Evolutionary conservation across 2,329 filamentous ascomycete species (phyloP), one percentile per base, ranked within the genome.

Genomic region (Arthroderma uncinatum): DNA sequence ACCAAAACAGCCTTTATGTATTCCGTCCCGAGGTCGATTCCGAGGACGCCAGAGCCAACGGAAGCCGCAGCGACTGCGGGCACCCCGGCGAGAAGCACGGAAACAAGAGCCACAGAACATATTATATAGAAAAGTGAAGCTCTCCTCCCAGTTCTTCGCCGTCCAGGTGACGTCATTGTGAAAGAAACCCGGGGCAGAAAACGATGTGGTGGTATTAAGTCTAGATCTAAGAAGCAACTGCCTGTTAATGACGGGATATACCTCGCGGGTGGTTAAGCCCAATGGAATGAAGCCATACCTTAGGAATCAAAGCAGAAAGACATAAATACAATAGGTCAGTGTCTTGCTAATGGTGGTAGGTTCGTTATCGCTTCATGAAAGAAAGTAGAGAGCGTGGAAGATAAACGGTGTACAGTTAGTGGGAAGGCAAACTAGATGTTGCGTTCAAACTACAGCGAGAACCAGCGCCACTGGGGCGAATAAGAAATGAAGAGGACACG

Each of bases 1-100:
- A 98, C 92, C 42, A 98, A 82, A 12, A 88, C 85, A 28, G 92
- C 92, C 77, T 97, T 98, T 76, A 98, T 87, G 75, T 95, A 96
- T 71, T 95, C 89, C 57, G 93, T 96, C 64, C 93, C 93, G 56
- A 98, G 79, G 73, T 98, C 93, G 66, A 98, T 82, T 62, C 93
- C 93, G 21, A 98, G 78, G 16, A 97, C 91, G 55, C 89, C 89
- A 7, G 89, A 82, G 37, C 81, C 80, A 57, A 81, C 82, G 57
- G 80, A 81, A 58, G 81, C 79, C 25, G 50, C 53, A 55, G 80
- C 78, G 60, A 75, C 74, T 21, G 75, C 73, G 64, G 82, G 78
- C 58, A 84, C 73, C 57, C 81, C 72, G 57, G 79, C 63, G 58
- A 81, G 74, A 58, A 83, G 65, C 56, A 79, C 68, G 5, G 78